These are phyloP conservation scores for Cercospora sojina DNA, from an alignment of 2,329 filamentous ascomycete genomes.

Conservation along the genomic window DNA sequence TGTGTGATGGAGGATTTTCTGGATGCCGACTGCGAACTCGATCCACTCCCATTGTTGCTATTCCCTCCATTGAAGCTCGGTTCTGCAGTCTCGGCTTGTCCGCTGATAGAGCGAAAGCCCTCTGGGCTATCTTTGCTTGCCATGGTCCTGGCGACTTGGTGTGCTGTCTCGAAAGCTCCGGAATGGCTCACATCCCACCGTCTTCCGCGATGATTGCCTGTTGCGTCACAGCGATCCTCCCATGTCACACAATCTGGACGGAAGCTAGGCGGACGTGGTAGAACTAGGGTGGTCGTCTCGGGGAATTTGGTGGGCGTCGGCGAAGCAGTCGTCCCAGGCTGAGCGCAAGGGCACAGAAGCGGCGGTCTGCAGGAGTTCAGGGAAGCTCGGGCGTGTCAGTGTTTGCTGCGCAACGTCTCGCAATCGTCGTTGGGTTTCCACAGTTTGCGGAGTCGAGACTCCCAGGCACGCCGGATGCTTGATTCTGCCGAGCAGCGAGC, in stretches of 20 bases:
- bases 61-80: slow-evolving; percentile 29
- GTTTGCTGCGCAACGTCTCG: slow-evolving; percentile 6
- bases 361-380: background rate
- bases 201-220: slow-evolving; percentile 6
- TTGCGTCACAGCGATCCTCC: slow-evolving; percentile 11
- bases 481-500: background rate
- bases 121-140: slow-evolving; percentile 34
- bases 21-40: slow-evolving; percentile 12
- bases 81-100: slow-evolving; percentile 41
- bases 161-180: slow-evolving; percentile 6
- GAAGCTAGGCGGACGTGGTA: background rate
- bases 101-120: slow-evolving; percentile 41
- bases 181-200: background rate
- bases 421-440: slow-evolving; percentile 1
- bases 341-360: background rate
- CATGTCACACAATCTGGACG: background rate
- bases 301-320: background rate
- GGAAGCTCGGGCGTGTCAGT: background rate
- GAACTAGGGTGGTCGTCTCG: background rate
- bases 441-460: slow-evolving; percentile 11
- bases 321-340: background rate
- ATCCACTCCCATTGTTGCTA: slow-evolving; percentile 9
- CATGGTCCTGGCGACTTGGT: slow-evolving; percentile 25
- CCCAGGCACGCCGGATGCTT: background rate
- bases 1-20: slow-evolving; percentile 21